Evolutionary conservation across 2,329 filamentous ascomycete species (phyloP).

Genomic region (Cyclaneusma minus): DNA sequence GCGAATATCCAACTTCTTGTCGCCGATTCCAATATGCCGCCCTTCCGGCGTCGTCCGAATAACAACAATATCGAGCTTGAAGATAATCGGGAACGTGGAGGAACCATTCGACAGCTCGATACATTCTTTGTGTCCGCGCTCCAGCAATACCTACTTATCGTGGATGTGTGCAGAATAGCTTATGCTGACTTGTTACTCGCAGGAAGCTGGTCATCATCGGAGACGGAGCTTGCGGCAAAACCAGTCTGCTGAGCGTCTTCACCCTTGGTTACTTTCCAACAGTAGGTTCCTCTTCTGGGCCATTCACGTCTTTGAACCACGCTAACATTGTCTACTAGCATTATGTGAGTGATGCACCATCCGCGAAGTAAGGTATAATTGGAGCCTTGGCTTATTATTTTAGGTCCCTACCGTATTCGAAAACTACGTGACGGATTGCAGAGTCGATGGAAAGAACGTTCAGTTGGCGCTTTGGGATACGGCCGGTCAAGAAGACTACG

Average conservation of each 20-base stretch:
- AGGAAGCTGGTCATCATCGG: conserved; percentile 97
- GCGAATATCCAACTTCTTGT: too few relatives aligned
- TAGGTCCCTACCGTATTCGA: conserved; percentile 96
- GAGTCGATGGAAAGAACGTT: conserved; percentile 96
- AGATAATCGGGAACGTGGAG: too few relatives aligned
- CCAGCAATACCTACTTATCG: too few relatives aligned
- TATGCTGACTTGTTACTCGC: too few relatives aligned
- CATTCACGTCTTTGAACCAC: conserved; percentile 15
- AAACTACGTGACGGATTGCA: conserved; percentile 97
- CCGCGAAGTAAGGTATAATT: conserved; percentile 5
- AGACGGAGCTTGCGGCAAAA: conserved; percentile 96
- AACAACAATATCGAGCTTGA: too few relatives aligned
- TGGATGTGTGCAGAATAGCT: too few relatives aligned
- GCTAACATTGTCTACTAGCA: conserved; percentile 22
- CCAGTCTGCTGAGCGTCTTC: conserved; percentile 91
- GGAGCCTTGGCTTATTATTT: conserved; percentile 8
- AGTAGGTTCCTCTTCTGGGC: conserved; percentile 38
- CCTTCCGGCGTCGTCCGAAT: too few relatives aligned
- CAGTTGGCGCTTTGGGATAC: conserved; percentile 98
- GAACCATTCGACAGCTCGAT: too few relatives aligned
- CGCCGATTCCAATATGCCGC: too few relatives aligned
- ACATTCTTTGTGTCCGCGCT: too few relatives aligned
- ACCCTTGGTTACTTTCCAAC: conserved; percentile 96
- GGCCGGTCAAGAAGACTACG: conserved; percentile 98
- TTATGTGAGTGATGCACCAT: conserved; percentile 15